Base-by-base conservation (phyloP, 2,329 filamentous ascomycete genomes). In the Orbilia quercus region DNA sequence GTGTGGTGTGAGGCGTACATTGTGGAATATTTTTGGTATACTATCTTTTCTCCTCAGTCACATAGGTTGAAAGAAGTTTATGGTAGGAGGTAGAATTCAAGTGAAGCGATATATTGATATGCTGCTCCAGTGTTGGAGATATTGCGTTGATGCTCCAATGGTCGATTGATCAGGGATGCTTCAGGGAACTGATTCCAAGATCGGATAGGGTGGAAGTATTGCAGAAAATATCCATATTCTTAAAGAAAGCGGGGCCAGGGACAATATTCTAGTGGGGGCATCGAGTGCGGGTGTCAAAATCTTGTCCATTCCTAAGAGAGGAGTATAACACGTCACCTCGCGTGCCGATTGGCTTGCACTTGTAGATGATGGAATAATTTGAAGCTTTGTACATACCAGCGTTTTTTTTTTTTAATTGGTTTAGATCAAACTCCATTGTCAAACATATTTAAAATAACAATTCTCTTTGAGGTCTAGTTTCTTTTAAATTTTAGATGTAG, bases 111-210 rank as follows among this genome's bases (percentile, higher is more conserved):
- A 31, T 9, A 31, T 4, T 6, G 36, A 31, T 22, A 3, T 3
- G 22, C 9, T 38, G n/a, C n/a, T n/a, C n/a, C n/a, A n/a, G 44
- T 73, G 69, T 73, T 73, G 69, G 60, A 57, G 44, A 53, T 62
- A 14, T 45, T 65, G 67, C 9, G 67, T 73, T 73, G 67, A 48
- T 9, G 11, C 7, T 16, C n/a, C 14, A 28, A 5, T n/a, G 12
- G 4, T 40, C n/a, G 9, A 31, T 31, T 31, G 28, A 31, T 31
- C 4, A 31, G 28, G 9, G 28, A 31, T 31, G 4, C 28, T 31
- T 31, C 28, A 9, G 28, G 9, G 28, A 31, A 31, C 9, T 31
- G 28, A 31, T 34, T 34, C 12, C 31, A n/a, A 44, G 40, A 4
- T 44, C 5, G 7, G 5, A 6, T 28, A 12, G 2, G 14, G 25